A percentile compares a stretch with the other conserved stretches of the same genome.
These are phyloP conservation scores for Sparassis latifolia DNA, from an alignment of 1,284 basidiomycete genomes.

Conservation along the genomic window DNA sequence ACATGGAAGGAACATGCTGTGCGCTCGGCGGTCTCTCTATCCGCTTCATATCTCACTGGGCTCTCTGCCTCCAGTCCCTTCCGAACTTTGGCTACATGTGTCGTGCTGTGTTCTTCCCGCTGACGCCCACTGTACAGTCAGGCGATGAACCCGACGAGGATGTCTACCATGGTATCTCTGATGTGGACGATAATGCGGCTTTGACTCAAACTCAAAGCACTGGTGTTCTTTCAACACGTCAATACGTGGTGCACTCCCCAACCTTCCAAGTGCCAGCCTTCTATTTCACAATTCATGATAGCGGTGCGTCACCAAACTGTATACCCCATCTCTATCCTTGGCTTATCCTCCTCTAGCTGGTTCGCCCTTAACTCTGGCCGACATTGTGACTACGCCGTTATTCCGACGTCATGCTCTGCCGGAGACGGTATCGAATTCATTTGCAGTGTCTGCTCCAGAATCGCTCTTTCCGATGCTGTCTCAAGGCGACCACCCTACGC, in stretches of 20 bases:
- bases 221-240: constrained; percentile 35
- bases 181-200: constrained; percentile 9
- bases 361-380: constrained; percentile 46
- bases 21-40: constrained; percentile 22
- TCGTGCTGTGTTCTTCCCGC: constrained; percentile 26
- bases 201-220: constrained; percentile 4
- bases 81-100: constrained; percentile 42
- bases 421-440: constrained; percentile 39
- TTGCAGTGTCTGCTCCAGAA: constrained; percentile 42
- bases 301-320: constrained; percentile 43
- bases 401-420: constrained; percentile 46
- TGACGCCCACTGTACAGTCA: not conserved
- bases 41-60: constrained; percentile 7
- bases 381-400: constrained; percentile 50
- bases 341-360: constrained; percentile 44
- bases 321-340: not conserved
- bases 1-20: constrained; percentile 49
- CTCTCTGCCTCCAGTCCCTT: constrained; percentile 19
- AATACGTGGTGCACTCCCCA: constrained; percentile 66
- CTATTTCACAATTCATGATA: constrained; percentile 65
- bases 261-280: constrained; percentile 75
- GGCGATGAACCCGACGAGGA: not conserved
- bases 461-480: constrained; percentile 69
- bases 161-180: not conserved
- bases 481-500: constrained; percentile 76